Conservation (phyloP, 306 rosid species). For the Amphicarpaea edgeworthii region DNA sequence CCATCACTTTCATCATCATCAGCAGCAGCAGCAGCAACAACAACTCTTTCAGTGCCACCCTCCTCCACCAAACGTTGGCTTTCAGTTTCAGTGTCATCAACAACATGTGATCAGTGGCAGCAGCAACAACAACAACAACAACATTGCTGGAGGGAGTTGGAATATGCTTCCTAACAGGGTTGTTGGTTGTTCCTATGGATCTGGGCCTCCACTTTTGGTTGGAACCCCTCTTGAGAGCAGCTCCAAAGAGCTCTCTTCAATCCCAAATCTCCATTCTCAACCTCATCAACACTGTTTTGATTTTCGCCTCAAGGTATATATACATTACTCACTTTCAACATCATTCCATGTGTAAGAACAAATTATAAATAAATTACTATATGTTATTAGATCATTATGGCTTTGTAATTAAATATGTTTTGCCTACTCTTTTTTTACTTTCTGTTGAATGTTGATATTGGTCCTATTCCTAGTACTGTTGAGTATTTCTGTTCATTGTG, state of each 20-base stretch:
- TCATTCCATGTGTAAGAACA: neutral
- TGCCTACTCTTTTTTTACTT: neutral
- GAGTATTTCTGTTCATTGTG: neutral
- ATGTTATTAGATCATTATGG: neutral
- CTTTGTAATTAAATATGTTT: neutral
- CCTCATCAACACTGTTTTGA: conserved; percentile 53
- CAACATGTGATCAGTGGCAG: conserved; percentile 8
- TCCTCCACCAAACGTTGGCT: conserved; percentile 29
- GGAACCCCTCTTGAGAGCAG: conserved; percentile 58
- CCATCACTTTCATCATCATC: too few relatives aligned
- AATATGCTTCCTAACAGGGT: conserved; percentile 34
- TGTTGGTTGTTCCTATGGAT: conserved; percentile 42
- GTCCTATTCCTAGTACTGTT: neutral
- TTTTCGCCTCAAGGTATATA: conserved; percentile 68
- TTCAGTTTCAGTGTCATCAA: conserved; percentile 32
- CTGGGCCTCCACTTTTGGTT: conserved; percentile 39
- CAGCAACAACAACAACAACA: neutral
- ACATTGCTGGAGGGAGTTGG: conserved; percentile 25
- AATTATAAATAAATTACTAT: too few relatives aligned
- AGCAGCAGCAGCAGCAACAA: neutral
- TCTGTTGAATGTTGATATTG: neutral
- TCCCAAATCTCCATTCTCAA: conserved; percentile 60
- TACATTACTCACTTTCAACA: neutral
- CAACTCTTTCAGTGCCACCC: conserved; percentile 33
- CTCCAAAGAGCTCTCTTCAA: conserved; percentile 92